Evolutionary conservation across 257 asterid species (phyloP).

Genomic region (Solanum ossicruentum): DNA sequence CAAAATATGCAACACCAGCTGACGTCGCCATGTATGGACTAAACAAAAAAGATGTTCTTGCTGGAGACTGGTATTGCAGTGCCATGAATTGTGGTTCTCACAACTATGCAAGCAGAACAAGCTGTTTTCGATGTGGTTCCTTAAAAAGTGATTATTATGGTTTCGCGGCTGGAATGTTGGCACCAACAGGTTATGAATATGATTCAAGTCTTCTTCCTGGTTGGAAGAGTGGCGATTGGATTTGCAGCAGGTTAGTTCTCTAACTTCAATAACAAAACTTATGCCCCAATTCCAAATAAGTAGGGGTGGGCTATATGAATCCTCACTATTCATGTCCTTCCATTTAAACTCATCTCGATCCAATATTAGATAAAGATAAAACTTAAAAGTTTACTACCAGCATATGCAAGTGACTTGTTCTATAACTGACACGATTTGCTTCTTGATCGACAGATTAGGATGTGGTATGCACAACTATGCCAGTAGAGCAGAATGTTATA

Average conservation of each 20-base stretch:
- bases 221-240: slow-evolving; percentile 91
- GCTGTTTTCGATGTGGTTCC: slow-evolving; percentile 53
- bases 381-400: not conserved
- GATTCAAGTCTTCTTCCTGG: slow-evolving; percentile 51
- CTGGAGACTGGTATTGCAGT: slow-evolving; percentile 84
- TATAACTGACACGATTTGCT: not conserved
- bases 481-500: slow-evolving; percentile 57
- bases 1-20: slow-evolving; percentile 41
- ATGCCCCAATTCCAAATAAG: not conserved
- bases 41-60: slow-evolving; percentile 31
- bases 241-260: slow-evolving; percentile 45
- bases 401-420: not conserved
- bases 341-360: not conserved
- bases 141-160: slow-evolving; percentile 38
- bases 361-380: not conserved
- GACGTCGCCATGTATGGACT: slow-evolving; percentile 37
- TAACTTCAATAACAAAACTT: not conserved
- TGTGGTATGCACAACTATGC: slow-evolving; percentile 26
- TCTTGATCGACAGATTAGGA: slow-evolving; percentile 10
- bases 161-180: slow-evolving; percentile 1
- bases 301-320: not conserved
- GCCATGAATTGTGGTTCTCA: slow-evolving; percentile 63
- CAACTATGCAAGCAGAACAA: slow-evolving; percentile 73
- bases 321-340: not conserved
- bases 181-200: slow-evolving; percentile 22